Percentiles rank a stretch among this genome's conserved stretches.
Conservation (phyloP, 1,284 basidiomycete species). For the Ceratobasidium sp. region DNA sequence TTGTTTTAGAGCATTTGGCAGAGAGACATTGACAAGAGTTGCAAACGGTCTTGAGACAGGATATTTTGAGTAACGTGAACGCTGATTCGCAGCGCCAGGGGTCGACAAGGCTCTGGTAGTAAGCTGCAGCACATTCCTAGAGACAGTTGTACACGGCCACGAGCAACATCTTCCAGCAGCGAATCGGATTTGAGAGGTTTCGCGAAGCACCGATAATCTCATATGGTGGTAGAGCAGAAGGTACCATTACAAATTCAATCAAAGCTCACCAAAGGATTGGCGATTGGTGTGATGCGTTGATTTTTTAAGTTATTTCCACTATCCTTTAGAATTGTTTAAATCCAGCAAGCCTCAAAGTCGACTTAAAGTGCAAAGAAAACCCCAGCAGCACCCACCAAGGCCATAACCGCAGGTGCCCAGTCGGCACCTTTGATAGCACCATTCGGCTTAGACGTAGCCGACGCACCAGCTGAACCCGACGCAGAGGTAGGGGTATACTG, state of each 20-base stretch:
- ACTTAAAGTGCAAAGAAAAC: conserved; percentile 8
- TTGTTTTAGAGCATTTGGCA: background rate
- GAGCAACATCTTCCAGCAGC: no score
- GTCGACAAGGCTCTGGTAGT: no score
- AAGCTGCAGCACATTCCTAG: no score
- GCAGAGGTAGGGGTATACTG: conserved; percentile 41
- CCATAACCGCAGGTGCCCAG: conserved; percentile 5
- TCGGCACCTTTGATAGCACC: conserved; percentile 14
- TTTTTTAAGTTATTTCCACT: no score
- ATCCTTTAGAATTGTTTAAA: no score
- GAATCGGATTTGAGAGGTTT: no score
- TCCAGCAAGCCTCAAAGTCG: no score
- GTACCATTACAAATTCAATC: conserved; percentile 31
- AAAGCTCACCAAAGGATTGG: background rate
- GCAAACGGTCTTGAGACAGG: conserved; percentile 9
- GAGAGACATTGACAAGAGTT: background rate
- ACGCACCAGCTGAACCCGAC: background rate
- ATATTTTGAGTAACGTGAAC: no score
- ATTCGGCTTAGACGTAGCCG: conserved; percentile 8
- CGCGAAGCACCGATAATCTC: conserved; percentile 1
- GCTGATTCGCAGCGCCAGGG: background rate
- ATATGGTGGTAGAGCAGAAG: conserved; percentile 21
- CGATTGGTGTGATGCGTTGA: no score
- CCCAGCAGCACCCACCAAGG: conserved; percentile 2
- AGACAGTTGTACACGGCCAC: no score